Evolutionary conservation across 805 yeast species (phyloP).

Genomic region (Cephaloascus fragrans): DNA sequence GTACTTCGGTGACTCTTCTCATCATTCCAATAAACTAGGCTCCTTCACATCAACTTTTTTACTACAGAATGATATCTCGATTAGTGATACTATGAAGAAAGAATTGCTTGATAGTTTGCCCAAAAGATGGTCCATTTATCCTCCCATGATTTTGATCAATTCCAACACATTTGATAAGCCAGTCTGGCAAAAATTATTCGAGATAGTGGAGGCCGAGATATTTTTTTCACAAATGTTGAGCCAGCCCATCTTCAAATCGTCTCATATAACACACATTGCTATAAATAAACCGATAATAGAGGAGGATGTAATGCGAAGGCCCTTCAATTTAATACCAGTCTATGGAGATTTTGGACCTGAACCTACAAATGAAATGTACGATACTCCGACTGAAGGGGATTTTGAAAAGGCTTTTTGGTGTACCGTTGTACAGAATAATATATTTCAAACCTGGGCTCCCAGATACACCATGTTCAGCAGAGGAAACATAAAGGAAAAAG

Average conservation of each 20-base stretch:
- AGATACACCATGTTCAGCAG: constrained; percentile 78
- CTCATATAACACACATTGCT: constrained; percentile 49
- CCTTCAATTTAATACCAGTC: constrained; percentile 48
- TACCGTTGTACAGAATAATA: constrained; percentile 57
- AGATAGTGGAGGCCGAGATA: constrained; percentile 4
- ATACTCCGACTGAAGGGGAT: constrained; percentile 30
- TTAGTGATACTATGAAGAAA: background rate
- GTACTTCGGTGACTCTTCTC: too few relatives aligned
- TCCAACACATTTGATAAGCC: constrained; percentile 32
- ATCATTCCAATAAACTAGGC: too few relatives aligned
- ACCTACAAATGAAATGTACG: constrained; percentile 13
- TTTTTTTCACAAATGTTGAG: constrained; percentile 8
- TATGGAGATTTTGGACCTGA: constrained; percentile 58
- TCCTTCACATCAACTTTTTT: too few relatives aligned
- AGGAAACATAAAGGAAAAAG: constrained; percentile 78
- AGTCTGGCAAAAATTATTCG: constrained; percentile 19
- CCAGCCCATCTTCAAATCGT: constrained; percentile 9
- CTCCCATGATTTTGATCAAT: constrained; percentile 56
- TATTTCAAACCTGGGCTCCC: constrained; percentile 79
- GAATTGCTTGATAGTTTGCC: constrained; percentile 20
- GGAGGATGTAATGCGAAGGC: constrained; percentile 51
- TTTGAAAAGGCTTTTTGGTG: constrained; percentile 63
- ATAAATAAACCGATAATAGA: constrained; percentile 57
- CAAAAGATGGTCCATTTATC: constrained; percentile 50
- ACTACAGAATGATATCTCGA: too few relatives aligned